Conservation (phyloP, 2,329 filamentous ascomycete species). For the Monosporascus cannonballus region DNA sequence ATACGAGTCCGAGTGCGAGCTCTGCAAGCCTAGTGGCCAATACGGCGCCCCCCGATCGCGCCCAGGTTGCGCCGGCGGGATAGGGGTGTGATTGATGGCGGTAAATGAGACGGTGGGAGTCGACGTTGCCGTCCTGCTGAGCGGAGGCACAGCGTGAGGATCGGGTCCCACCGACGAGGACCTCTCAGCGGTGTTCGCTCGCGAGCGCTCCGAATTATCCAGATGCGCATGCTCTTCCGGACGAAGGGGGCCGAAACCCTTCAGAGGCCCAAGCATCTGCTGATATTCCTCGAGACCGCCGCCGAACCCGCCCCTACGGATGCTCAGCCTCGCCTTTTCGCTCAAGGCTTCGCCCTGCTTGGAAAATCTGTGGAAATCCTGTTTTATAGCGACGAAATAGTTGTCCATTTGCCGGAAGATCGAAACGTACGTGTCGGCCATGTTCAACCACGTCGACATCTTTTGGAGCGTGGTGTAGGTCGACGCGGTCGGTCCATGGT, state of each 20-base stretch:
- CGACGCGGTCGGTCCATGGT: constrained; percentile 37
- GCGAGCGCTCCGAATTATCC: constrained; percentile 22
- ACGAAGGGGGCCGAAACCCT: constrained; percentile 37
- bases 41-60: neutral
- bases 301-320: constrained; percentile 37
- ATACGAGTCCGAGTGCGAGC: constrained; percentile 11
- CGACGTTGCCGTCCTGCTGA: constrained; percentile 22
- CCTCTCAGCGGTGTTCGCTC: constrained; percentile 25
- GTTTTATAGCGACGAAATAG: constrained; percentile 46
- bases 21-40: constrained; percentile 5
- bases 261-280: constrained; percentile 31
- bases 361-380: constrained; percentile 35
- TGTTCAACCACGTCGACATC: constrained; percentile 46
- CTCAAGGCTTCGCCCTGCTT: constrained; percentile 14
- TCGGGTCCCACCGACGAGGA: constrained; percentile 23
- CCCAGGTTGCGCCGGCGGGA: constrained; percentile 9
- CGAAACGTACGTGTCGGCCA: constrained; percentile 50
- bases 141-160: constrained; percentile 6
- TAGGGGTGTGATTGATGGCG: constrained; percentile 29
- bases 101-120: constrained; percentile 31
- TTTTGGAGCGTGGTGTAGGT: constrained; percentile 43
- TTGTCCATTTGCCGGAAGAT: constrained; percentile 47
- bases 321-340: constrained; percentile 28
- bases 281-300: constrained; percentile 53
- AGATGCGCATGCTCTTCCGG: constrained; percentile 25